Evolutionary conservation across 345 rosid species (phyloP), one percentile per base, ranked within the genome.

Genomic region (Corchorus olitorius): DNA sequence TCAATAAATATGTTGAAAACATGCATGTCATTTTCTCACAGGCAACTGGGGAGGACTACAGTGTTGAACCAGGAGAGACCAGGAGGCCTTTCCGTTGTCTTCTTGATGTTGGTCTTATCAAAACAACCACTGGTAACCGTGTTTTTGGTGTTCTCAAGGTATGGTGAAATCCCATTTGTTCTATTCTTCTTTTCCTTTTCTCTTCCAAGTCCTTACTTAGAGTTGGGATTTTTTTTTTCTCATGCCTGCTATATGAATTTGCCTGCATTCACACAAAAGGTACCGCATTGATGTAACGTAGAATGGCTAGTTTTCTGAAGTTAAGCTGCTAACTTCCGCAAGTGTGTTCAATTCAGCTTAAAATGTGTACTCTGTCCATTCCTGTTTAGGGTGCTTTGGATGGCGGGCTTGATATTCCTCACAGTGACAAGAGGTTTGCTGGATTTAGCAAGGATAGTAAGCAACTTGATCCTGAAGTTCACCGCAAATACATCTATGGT

Each of bases 81-180:
- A 86, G 94, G 70, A 87, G 97, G 65, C 97, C 97, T 13, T 91
- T 91, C 84, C 92, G 91, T 82, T 94, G 92, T 52, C 91, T 91
- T 58, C 92, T 91, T 76, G 97, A 91, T 83, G 97, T 91, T 35
- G 97, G 97, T 22, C 89, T 91, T n/a, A 50, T 87, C 72, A 89
- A 75, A 74, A 91, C 93, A 52, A 89, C 97, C 16, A 91, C 97
- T 1, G 93, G 97, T 7, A 91, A 91, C 76, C 92, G 97, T 75
- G 91, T 91, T 10, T 91, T 91, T 10, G 92, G 92, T 76, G 90
- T 92, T 41, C 90, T 91, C 15, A 91, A 89, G 92, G 96, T 91
- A 86, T 17, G 19, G 34, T 35, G 43, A 33, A 75, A 13, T 9
- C 27, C 19, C 3, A 7, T 16, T 6, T 39, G 43, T 33, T 34